These are phyloP conservation scores for Eutrema salsugineum DNA, from an alignment of 441 rosid species.

Conservation along the genomic window DNA sequence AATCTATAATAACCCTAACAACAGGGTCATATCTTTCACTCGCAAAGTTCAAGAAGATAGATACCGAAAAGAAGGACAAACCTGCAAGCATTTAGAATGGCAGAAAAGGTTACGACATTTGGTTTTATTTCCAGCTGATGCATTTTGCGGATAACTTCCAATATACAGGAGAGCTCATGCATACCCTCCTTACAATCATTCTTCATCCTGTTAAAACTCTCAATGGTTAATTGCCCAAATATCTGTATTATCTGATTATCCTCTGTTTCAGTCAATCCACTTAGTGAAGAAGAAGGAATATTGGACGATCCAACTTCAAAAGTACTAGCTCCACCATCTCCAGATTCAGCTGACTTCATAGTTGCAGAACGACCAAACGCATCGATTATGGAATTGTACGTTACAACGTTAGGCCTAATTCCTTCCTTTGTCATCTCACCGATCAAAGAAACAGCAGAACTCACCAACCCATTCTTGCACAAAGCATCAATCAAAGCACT, in stretches of 20 bases:
- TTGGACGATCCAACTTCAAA: conserved; percentile 21
- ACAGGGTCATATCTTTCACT: background rate
- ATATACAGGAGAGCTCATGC: conserved; percentile 71
- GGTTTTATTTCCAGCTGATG: conserved; percentile 84
- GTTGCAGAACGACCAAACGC: conserved; percentile 68
- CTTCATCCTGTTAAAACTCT: conserved; percentile 46
- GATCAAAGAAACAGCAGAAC: conserved; percentile 62
- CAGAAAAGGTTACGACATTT: conserved; percentile 94
- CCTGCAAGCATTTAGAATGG: conserved; percentile 96
- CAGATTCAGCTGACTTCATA: conserved; percentile 33
- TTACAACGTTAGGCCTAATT: conserved; percentile 62
- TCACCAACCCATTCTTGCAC: conserved; percentile 64
- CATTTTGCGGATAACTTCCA: conserved; percentile 81
- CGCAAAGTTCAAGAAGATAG: background rate
- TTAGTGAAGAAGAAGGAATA: conserved; percentile 15
- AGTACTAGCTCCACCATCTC: background rate
- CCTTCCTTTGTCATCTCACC: conserved; percentile 71
- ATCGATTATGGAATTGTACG: conserved; percentile 65
- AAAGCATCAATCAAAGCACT: conserved; percentile 70
- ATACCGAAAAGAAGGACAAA: conserved; percentile 22
- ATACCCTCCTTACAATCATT: conserved; percentile 40
- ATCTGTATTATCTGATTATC: conserved; percentile 49
- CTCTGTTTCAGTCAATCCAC: conserved; percentile 24
- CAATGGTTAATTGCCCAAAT: conserved; percentile 70
- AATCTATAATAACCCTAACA: background rate